Conservation (phyloP, 176 grass and related monocot species). For the Oryza brachyantha region DNA sequence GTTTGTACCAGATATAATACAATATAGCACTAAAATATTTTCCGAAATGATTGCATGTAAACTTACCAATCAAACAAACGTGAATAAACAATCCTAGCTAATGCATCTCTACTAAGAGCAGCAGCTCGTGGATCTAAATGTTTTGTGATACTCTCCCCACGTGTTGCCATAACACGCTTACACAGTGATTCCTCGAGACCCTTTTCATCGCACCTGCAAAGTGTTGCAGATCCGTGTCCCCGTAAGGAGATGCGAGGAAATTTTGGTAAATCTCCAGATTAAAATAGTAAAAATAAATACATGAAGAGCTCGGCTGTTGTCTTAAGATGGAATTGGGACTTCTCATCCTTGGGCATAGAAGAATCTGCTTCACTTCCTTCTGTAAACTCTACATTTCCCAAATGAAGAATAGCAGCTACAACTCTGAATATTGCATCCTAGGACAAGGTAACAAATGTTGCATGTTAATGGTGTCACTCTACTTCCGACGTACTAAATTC, state of each 20-base stretch:
- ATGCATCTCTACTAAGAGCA: conserved; percentile 85
- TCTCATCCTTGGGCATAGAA: conserved; percentile 83
- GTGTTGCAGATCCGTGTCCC: conserved; percentile 27
- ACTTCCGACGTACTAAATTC: background rate
- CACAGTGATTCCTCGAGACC: conserved; percentile 84
- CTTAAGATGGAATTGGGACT: conserved; percentile 83
- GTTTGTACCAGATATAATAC: background rate
- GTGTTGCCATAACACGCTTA: conserved; percentile 92
- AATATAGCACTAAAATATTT: conserved; percentile 17
- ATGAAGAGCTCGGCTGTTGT: conserved; percentile 97
- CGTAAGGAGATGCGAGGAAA: background rate
- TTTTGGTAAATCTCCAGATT: conserved; percentile 13
- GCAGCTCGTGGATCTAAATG: conserved; percentile 70
- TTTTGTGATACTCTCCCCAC: conserved; percentile 91
- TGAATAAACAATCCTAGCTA: conserved; percentile 91
- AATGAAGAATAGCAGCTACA: conserved; percentile 95
- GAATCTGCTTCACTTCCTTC: conserved; percentile 82
- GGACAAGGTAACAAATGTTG: background rate
- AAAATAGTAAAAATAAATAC: conserved; percentile 41
- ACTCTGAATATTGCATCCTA: conserved; percentile 97
- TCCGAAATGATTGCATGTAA: conserved; percentile 16
- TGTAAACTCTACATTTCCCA: conserved; percentile 85
- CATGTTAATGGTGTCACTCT: background rate
- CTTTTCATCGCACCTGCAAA: conserved; percentile 65
- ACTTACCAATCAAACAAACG: conserved; percentile 93